Evolutionary conservation across 108 stramenopile genomes (phyloP), one percentile per base, ranked within the genome.

Genomic region (Cyclotella choctawhatcheeana): DNA sequence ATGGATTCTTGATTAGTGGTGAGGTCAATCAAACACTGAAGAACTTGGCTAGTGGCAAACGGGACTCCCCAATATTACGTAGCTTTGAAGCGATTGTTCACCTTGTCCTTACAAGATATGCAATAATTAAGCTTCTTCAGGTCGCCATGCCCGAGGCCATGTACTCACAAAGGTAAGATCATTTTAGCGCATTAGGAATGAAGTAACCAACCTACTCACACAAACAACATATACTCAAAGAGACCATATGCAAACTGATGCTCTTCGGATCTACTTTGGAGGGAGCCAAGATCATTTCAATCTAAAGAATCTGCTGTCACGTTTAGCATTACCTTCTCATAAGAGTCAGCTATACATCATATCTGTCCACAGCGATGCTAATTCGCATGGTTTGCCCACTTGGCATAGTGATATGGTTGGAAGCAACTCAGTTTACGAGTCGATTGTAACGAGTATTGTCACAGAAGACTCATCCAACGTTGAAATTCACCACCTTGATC

Each of bases 401-500:
- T 71, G 69, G 69, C 51, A 24, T 50, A 33, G 31, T 25, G 45
- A 5, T 20, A 31, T 40, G 5, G 2, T 17, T 26, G 40, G 20
- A 45, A 44, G 13, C 29, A 21, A 30, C 2, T 22, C 13, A 25
- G 44, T 64, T 4, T 63, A 7, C 29, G 16, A 48, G 29, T 45
- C 45, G 5, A 69, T 32, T 13, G 56, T 74, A 2, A 27, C 54
- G 51, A 68, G 37, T 58, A 31, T 74, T 29, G 54, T 74, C 10
- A 65, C 67, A 12, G 66, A 74, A 3, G 40, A 67, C 30, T 43
- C 67, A 24, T 26, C 67, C 1, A 13, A 24, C 25, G 55, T 74
- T 20, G 55, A 56, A 56, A 68, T 74, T 24, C 40, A 67, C 18
- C 73, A 74, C 56, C 65, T 74, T 44, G 73, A 67, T 59, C 53